Conservation (phyloP, 306 rosid genomes). For the Trichosanthes truncata region DNA sequence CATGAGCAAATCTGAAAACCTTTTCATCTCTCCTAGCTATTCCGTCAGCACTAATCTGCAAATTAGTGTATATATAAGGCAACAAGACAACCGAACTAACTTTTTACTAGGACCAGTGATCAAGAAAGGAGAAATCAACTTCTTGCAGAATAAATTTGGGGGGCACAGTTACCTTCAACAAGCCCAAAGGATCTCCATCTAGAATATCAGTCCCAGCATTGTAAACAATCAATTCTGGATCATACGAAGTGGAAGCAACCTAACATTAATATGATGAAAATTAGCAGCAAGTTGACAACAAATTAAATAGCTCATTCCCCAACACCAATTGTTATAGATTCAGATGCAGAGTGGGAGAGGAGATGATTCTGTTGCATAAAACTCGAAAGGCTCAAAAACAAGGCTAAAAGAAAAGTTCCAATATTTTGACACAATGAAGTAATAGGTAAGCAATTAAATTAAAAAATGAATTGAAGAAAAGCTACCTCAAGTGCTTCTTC, state of each 20-base stretch:
- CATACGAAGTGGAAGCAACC: conserved; percentile 53
- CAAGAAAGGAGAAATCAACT: conserved; percentile 1
- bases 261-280: conserved; percentile 13
- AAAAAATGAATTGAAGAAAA: background rate
- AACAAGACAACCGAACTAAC: conserved; percentile 1
- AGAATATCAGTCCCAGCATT: conserved; percentile 96
- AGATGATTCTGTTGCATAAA: background rate
- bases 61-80: conserved; percentile 12
- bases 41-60: conserved; percentile 86
- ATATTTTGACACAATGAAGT: background rate
- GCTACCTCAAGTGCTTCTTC: conserved; percentile 78
- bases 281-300: background rate
- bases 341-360: background rate
- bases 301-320: background rate
- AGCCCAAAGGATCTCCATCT: conserved; percentile 88
- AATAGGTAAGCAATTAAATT: background rate
- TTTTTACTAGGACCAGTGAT: background rate
- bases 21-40: conserved; percentile 71
- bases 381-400: background rate
- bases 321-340: background rate
- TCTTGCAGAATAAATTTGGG: conserved; percentile 4
- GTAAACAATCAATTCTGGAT: conserved; percentile 74
- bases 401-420: background rate
- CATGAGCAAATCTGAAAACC: conserved; percentile 73
- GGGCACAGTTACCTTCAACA: conserved; percentile 54